These are phyloP conservation scores for Globisporangium iwayamae DNA, from an alignment of 352 stramenopile species.

Conservation along the genomic window DNA sequence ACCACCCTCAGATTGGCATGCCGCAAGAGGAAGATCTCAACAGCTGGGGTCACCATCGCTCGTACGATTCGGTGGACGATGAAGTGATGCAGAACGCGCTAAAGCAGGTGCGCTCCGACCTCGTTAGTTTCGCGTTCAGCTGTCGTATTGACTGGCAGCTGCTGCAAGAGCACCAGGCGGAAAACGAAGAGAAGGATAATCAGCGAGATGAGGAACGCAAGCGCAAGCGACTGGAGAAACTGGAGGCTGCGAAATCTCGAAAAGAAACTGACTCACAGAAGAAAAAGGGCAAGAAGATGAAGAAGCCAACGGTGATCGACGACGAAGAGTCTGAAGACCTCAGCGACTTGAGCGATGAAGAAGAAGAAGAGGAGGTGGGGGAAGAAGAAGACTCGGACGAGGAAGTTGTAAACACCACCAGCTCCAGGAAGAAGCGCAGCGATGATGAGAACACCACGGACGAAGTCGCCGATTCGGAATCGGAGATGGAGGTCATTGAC, in stretches of 20 bases:
- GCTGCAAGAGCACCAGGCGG: conserved; percentile 84
- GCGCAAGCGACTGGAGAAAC: conserved; percentile 62
- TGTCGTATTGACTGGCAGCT: conserved; percentile 95
- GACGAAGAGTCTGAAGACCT: conserved; percentile 46
- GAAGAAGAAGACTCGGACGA: conserved; percentile 7
- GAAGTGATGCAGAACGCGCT: conserved; percentile 93
- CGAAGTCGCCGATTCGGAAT: conserved; percentile 11
- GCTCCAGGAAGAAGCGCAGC: conserved; percentile 22
- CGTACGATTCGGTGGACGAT: conserved; percentile 95
- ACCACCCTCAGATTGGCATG: conserved; percentile 88
- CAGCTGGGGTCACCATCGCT: conserved; percentile 96
- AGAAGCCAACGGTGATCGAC: conserved; percentile 42
- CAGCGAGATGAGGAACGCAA: conserved; percentile 74
- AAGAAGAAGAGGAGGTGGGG: conserved; percentile 28
- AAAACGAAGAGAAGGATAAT: conserved; percentile 74
- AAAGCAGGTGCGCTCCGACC: conserved; percentile 38
- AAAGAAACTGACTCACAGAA: conserved; percentile 20
- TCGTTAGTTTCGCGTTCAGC: conserved; percentile 95
- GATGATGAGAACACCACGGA: conserved; percentile 26
- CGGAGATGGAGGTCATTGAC: conserved; percentile 13
- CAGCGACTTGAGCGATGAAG: conserved; percentile 27
- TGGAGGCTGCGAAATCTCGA: conserved; percentile 39
- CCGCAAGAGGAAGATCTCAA: conserved; percentile 98
- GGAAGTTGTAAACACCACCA: background rate
- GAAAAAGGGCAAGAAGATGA: conserved; percentile 21